phyloP scores from a whole-genome alignment of 768 basidiomycete species.

The Suillus clintonianus region DNA sequence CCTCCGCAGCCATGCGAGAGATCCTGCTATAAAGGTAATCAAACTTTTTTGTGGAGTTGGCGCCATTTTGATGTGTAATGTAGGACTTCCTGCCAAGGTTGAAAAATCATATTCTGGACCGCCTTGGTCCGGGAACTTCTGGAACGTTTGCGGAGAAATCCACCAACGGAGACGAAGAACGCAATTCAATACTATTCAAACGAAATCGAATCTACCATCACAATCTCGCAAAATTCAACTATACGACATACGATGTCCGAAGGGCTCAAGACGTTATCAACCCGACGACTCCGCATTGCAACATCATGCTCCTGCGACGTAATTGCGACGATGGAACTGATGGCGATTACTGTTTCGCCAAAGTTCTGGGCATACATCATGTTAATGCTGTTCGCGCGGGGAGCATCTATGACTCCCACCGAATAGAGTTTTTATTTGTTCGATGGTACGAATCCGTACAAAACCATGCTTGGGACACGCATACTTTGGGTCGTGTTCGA shows the following conservation, averaged over 20 bases:
- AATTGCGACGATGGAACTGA: background rate
- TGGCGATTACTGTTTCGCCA: constrained; percentile 14
- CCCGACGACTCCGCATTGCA: constrained; percentile 26
- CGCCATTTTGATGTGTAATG: background rate
- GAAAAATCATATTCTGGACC: background rate
- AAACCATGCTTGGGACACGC: background rate
- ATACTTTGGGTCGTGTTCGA: constrained; percentile 5
- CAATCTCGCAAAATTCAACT: constrained; percentile 25
- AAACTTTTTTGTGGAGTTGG: no score
- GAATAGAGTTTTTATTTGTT: constrained; percentile 6
- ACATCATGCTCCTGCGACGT: constrained; percentile 35
- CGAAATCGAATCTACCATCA: constrained; percentile 25
- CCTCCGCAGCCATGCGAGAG: background rate
- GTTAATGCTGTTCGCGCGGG: constrained; percentile 5
- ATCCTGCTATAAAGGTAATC: background rate
- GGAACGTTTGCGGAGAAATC: no score
- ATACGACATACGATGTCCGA: constrained; percentile 38
- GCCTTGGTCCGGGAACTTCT: background rate
- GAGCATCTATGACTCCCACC: background rate
- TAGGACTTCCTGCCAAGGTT: background rate
- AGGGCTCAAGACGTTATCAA: constrained; percentile 42
- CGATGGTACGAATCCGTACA: background rate
- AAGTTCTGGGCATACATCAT: constrained; percentile 18
- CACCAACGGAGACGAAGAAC: no score
- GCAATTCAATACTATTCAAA: constrained; percentile 13